Evolutionary conservation across 371 early-diverging fungal species (phyloP), one percentile per base, ranked within the genome.

Genomic region (Gilbertella persicaria): DNA sequence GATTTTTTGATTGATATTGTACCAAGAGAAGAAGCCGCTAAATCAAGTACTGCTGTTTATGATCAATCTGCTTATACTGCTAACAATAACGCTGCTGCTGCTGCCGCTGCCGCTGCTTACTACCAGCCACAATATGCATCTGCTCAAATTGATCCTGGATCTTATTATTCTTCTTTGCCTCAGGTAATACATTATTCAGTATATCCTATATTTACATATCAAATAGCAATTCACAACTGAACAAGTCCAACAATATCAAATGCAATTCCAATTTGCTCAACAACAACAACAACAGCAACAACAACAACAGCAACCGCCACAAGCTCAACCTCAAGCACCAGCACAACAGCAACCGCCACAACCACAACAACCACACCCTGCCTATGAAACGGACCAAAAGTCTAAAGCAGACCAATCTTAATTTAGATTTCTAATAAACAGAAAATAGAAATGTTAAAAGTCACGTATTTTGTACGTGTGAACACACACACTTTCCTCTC

Each of bases 1-100:
- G 99, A 99, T 67, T 99, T 99, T 67, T 71, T 99, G 60, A 97
- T 99, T 57, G 99, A 99, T 69, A 94, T 99, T 71, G 94, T 99
- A 13, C 99, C 99, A 5, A 78, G 97, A 28, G 97, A 95, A 50
- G 94, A 93, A 62, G 76, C 68, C 21, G 38, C 49, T 3, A 62
- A 70, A 55, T 38, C 58, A 5, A 55, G 46, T 37, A 56, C 28
- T 17, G 45, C 59, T 4, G 60, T 58, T 7, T 69, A 59, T 45
- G 69, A 69, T 14, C 69, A 69, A 20, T 39, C 33, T 21, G 44
- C 58, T 17, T 62, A 62, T 41, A 10, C 33, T 33, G 33, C 58
- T 43, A 58, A 62, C 24, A 45, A 29, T 41, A 65, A 62, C 58
- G 17, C 62, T 45, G 21, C 57, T 55, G 37, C 47, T 53, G 16